phyloP scores from a whole-genome alignment of 768 basidiomycete genomes.

The Russula emetica region DNA sequence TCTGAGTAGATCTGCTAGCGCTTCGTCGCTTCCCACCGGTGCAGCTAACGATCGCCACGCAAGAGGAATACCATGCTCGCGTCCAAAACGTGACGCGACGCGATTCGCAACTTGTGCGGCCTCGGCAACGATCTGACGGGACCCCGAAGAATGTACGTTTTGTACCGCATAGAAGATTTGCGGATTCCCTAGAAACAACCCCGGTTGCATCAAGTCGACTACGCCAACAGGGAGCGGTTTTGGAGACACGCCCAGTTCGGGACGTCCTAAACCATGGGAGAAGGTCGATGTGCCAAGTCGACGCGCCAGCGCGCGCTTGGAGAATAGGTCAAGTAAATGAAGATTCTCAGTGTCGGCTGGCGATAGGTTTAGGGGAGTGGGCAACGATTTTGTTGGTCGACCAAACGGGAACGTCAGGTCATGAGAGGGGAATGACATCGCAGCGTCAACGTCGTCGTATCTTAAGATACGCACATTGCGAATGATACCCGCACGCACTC shows the following conservation, averaged over 20 bases:
- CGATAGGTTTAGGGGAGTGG: constrained; percentile 11
- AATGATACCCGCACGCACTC: constrained; percentile 67
- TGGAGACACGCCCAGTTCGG: constrained; percentile 32
- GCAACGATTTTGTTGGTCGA: constrained; percentile 18
- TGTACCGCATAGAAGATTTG: constrained; percentile 45
- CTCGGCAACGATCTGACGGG: constrained; percentile 65
- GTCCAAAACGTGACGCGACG: constrained; percentile 66
- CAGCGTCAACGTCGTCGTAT: constrained; percentile 64
- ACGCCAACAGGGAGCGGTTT: constrained; percentile 23
- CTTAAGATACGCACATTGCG: constrained; percentile 58
- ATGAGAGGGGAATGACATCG: constrained; percentile 36
- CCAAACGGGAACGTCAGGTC: constrained; percentile 44
- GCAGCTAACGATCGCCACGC: constrained; percentile 50
- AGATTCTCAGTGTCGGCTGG: constrained; percentile 31
- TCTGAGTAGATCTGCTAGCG: constrained; percentile 45
- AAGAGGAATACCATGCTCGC: constrained; percentile 55
- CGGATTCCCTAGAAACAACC: constrained; percentile 48
- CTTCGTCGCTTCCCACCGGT: constrained; percentile 35
- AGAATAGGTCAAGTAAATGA: constrained; percentile 33
- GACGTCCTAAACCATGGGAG: neutral
- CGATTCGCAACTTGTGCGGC: constrained; percentile 78
- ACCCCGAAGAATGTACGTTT: constrained; percentile 35
- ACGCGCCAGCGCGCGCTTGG: constrained; percentile 13
- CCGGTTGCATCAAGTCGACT: constrained; percentile 17
- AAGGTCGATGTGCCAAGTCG: constrained; percentile 7